These are phyloP conservation scores for Alternaria angustiovoidea DNA, from an alignment of 2,329 filamentous ascomycete species.

Conservation along the genomic window DNA sequence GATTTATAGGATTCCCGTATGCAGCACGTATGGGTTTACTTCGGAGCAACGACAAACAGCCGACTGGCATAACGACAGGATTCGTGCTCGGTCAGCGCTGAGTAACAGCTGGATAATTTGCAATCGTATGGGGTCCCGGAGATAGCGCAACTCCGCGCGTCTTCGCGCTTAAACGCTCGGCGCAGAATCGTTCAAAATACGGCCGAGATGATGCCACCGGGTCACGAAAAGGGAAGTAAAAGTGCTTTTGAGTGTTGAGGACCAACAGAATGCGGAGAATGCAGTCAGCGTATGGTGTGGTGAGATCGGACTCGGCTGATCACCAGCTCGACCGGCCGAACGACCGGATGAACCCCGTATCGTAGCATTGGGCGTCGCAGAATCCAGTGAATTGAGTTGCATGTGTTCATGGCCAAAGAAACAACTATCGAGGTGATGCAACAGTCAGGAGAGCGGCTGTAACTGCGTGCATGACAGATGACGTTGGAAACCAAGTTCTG, in stretches of 20 bases:
- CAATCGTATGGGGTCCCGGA: background rate
- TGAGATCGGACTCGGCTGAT: constrained; percentile 5
- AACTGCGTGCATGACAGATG: constrained; percentile 2
- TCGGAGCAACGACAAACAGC: background rate
- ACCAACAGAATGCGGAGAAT: constrained; percentile 1
- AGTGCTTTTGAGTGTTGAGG: constrained; percentile 10
- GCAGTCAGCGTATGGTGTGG: constrained; percentile 1
- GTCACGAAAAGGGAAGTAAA: background rate
- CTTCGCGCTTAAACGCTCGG: constrained; percentile 3
- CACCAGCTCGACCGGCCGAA: constrained; percentile 2
- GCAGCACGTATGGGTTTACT: background rate
- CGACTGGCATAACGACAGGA: background rate
- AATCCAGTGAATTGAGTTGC: constrained; percentile 10
- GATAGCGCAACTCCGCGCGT: constrained; percentile 2
- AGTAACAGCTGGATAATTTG: background rate
- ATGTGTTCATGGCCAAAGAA: constrained; percentile 8
- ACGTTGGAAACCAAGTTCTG: constrained; percentile 4
- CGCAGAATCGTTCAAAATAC: constrained; percentile 5
- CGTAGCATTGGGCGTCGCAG: constrained; percentile 3
- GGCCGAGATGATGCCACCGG: background rate
- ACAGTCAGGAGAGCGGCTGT: background rate
- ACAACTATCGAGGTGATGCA: background rate
- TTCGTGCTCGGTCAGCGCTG: constrained; percentile 4
- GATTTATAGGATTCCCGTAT: background rate
- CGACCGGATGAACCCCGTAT: constrained; percentile 9